Conservation (phyloP, 1,139 yeast genomes). For the Suhomyces kunorum region DNA sequence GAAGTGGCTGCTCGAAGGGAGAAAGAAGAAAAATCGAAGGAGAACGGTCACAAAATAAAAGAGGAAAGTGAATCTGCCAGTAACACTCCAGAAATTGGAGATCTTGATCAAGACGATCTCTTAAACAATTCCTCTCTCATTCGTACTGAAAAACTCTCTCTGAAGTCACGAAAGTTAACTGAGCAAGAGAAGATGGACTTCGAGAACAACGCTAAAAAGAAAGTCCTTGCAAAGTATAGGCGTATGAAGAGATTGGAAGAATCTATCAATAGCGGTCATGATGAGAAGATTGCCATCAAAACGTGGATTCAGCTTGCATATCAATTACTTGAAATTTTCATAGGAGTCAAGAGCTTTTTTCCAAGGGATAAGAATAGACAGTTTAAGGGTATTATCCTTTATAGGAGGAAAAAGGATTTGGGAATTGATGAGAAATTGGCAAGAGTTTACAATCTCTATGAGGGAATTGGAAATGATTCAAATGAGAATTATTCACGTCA, state of each 20-base stretch:
- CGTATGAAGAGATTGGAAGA: slow-evolving; percentile 61
- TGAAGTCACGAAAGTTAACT: slow-evolving; percentile 38
- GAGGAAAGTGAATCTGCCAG: slow-evolving; percentile 13
- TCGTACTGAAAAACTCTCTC: slow-evolving; percentile 24
- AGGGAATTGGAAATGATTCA: slow-evolving; percentile 47
- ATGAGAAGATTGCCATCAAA: slow-evolving; percentile 62
- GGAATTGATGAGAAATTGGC: slow-evolving; percentile 73
- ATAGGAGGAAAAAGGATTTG: slow-evolving; percentile 60
- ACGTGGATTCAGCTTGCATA: slow-evolving; percentile 87
- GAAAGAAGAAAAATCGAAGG: slow-evolving; percentile 18
- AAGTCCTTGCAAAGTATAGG: slow-evolving; percentile 65
- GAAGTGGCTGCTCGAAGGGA: slow-evolving; percentile 45
- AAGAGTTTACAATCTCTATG: slow-evolving; percentile 64
- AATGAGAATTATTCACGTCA: slow-evolving; percentile 37
- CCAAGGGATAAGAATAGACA: slow-evolving; percentile 70
- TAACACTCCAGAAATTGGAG: slow-evolving; percentile 6
- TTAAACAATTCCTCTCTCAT: slow-evolving; percentile 24
- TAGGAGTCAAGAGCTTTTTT: slow-evolving; percentile 74
- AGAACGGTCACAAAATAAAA: slow-evolving; percentile 11
- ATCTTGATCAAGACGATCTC: slow-evolving; percentile 6
- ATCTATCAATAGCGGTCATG: slow-evolving; percentile 43
- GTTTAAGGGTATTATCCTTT: slow-evolving; percentile 67
- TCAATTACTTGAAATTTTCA: slow-evolving; percentile 79
- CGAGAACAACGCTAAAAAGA: slow-evolving; percentile 58
- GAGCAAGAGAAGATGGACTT: slow-evolving; percentile 59